Percentiles rank a stretch among this genome's conserved stretches.
phyloP scores from a whole-genome alignment of 305 asterid genomes.

The Fraxinus baroniana region DNA sequence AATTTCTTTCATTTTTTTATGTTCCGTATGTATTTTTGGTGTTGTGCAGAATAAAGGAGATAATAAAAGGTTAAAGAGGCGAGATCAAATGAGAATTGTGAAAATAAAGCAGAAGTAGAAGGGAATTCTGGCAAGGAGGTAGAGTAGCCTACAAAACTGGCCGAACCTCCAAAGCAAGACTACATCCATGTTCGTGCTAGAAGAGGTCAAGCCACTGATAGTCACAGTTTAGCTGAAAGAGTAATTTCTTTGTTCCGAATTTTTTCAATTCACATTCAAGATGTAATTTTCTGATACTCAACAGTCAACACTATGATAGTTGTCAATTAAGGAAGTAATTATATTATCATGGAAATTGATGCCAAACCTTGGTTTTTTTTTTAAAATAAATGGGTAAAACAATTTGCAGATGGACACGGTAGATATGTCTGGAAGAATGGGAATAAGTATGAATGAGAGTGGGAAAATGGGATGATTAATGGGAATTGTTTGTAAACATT shows the following conservation, averaged over 20 bases:
- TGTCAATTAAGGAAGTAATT: neutral
- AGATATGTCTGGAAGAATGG: no score
- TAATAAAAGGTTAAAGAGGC: constrained; percentile 42
- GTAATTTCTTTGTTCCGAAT: constrained; percentile 39
- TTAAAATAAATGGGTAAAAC: no score
- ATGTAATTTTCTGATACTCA: neutral
- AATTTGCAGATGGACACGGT: no score
- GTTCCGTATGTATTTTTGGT: neutral
- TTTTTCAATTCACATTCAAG: neutral
- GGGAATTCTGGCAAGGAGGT: constrained; percentile 55
- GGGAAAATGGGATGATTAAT: no score
- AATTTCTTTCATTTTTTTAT: neutral
- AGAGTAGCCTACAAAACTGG: constrained; percentile 44
- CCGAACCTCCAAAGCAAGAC: constrained; percentile 76
- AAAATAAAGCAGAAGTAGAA: constrained; percentile 47
- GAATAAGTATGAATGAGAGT: no score
- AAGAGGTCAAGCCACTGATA: constrained; percentile 98
- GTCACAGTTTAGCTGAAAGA: constrained; percentile 92
- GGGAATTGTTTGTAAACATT: no score
- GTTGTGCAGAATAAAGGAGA: constrained; percentile 34
- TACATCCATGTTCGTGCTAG: constrained; percentile 90
- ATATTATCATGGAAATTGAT: neutral
- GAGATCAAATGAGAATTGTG: constrained; percentile 41
- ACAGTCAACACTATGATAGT: neutral
- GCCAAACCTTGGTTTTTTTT: neutral